phyloP scores from a whole-genome alignment of 108 stramenopile genomes.

The Discostella stelligeroides region DNA sequence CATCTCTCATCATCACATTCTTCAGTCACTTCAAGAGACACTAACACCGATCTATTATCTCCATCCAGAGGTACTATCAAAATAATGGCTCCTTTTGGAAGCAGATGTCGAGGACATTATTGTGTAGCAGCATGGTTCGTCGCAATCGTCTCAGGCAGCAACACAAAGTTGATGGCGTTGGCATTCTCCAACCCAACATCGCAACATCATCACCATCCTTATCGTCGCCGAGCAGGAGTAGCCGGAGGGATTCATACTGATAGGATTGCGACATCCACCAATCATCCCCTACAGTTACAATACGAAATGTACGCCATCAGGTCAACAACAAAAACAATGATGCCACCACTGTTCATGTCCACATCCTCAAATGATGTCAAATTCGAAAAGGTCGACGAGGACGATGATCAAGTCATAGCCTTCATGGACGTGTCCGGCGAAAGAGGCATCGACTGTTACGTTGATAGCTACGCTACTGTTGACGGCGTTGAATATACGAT shows the following conservation, averaged over 20 bases:
- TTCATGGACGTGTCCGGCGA: slow-evolving; percentile 70
- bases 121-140: not conserved
- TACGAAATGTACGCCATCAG: not conserved
- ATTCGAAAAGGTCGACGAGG: slow-evolving; percentile 48
- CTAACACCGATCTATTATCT: too few species aligned
- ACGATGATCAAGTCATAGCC: slow-evolving; percentile 78
- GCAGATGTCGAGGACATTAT: not conserved
- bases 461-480: slow-evolving; percentile 66
- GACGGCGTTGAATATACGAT: slow-evolving; percentile 79
- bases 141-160: not conserved
- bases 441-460: slow-evolving; percentile 84
- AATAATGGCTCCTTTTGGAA: too few species aligned
- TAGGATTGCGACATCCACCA: too few species aligned
- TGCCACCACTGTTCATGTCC: slow-evolving; percentile 10
- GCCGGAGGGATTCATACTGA: too few species aligned
- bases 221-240: too few species aligned
- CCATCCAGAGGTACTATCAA: too few species aligned
- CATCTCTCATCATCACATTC: too few species aligned
- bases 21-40: too few species aligned
- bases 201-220: not conserved
- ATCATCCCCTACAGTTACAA: too few species aligned
- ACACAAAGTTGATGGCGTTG: not conserved
- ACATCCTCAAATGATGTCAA: slow-evolving; percentile 1
- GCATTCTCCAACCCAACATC: not conserved
- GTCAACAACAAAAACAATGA: slow-evolving; percentile 1